Percentiles rank a stretch among this genome's conserved stretches.
Evolutionary conservation across 139 green algal genomes (phyloP).

Genomic region (Micractinium conductrix): DNA sequence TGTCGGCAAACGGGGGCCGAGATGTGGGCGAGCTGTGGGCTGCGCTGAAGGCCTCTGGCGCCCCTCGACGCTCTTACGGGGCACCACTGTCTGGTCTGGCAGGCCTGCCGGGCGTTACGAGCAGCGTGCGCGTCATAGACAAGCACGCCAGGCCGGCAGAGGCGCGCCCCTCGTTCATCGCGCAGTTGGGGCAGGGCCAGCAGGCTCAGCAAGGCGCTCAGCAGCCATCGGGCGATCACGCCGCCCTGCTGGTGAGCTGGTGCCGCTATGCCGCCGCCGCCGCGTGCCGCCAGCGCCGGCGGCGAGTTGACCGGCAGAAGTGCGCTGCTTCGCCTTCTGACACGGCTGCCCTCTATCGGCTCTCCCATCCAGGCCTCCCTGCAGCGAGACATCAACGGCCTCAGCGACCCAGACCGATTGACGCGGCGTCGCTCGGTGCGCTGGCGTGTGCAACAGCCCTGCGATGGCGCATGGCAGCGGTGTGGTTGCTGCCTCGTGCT

Average conservation of each 20-base stretch:
- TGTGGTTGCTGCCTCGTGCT: not conserved
- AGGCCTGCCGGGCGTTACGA: slow-evolving; percentile 10
- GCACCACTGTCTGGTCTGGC: slow-evolving; percentile 11
- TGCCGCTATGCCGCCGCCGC: not conserved
- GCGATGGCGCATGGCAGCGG: not conserved
- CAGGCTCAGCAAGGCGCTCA: not conserved
- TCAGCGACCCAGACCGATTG: slow-evolving; percentile 73
- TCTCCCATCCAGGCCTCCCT: slow-evolving; percentile 34
- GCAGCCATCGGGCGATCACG: not conserved
- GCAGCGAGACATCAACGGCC: slow-evolving; percentile 80
- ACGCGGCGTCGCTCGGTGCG: slow-evolving; percentile 51
- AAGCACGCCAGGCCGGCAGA: not conserved
- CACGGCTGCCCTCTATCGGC: not conserved
- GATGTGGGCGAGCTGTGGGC: slow-evolving; percentile 18
- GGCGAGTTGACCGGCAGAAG: not conserved
- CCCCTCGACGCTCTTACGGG: not conserved
- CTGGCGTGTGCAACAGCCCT: slow-evolving; percentile 32
- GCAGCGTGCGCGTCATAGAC: not conserved
- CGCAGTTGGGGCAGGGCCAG: not conserved
- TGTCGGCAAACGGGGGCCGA: slow-evolving; percentile 7
- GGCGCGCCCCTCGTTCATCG: slow-evolving; percentile 7
- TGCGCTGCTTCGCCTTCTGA: not conserved
- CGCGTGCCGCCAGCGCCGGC: not conserved
- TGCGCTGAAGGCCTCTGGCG: not conserved
- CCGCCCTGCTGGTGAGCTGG: slow-evolving; percentile 21